Percentiles rank a stretch among this genome's conserved stretches.
Conservation (phyloP, 257 asterid species). For the Solanum raphanifolium region DNA sequence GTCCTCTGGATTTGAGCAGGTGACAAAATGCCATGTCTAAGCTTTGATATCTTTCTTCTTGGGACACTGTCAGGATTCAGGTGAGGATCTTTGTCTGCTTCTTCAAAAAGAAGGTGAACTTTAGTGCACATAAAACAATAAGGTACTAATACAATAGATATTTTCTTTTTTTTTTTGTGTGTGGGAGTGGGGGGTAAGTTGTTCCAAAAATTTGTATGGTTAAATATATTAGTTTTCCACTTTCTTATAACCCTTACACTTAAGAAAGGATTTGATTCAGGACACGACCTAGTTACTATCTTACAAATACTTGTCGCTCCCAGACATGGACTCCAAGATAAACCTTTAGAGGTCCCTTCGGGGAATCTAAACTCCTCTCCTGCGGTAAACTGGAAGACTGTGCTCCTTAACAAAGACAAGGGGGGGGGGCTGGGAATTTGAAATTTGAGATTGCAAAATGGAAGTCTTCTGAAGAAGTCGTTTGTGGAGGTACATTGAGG, state of each 20-base stretch:
- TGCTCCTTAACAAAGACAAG: not conserved
- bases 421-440: not conserved
- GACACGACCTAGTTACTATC: not conserved
- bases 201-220: not conserved
- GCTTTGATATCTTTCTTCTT: slow-evolving; percentile 30
- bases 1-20: slow-evolving; percentile 21
- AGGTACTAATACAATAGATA: not conserved
- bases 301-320: not conserved
- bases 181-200: not conserved
- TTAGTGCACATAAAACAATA: not conserved
- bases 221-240: not conserved
- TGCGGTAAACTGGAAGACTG: not conserved
- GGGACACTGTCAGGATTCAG: slow-evolving; percentile 14
- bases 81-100: not conserved
- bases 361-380: not conserved
- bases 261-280: not conserved
- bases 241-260: not conserved
- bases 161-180: not conserved
- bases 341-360: not conserved
- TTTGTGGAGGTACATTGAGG: not conserved
- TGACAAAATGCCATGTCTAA: slow-evolving; percentile 14
- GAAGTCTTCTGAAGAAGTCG: too few species aligned
- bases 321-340: not conserved
- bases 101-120: slow-evolving; percentile 4
- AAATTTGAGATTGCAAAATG: not conserved